Evolutionary conservation across 805 yeast species (phyloP).

Genomic region (Myxozyma vanderwaltii): DNA sequence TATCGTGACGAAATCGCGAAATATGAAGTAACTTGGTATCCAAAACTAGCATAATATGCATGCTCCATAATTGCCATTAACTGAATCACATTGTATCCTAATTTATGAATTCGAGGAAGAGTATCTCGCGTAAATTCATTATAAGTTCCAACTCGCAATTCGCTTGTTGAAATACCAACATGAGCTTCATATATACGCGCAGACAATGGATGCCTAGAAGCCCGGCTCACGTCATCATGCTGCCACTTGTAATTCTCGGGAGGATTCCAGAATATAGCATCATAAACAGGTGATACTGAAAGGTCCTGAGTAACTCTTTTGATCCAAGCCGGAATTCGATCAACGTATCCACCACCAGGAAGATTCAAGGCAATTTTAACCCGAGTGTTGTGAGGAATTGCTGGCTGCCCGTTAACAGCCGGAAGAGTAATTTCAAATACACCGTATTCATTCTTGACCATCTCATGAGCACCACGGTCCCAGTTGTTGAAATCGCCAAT

Average conservation of each 20-base stretch:
- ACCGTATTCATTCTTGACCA: slow-evolving; percentile 69
- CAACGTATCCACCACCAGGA: slow-evolving; percentile 69
- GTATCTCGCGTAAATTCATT: slow-evolving; percentile 78
- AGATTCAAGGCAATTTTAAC: slow-evolving; percentile 64
- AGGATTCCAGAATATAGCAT: slow-evolving; percentile 95
- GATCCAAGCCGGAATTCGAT: slow-evolving; percentile 88
- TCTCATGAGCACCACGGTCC: slow-evolving; percentile 58
- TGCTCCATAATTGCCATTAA: slow-evolving; percentile 99
- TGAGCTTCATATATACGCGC: slow-evolving; percentile 92
- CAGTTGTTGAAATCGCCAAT: slow-evolving; percentile 93
- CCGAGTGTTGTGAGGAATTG: slow-evolving; percentile 79
- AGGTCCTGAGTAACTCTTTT: slow-evolving; percentile 70
- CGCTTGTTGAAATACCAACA: slow-evolving; percentile 86
- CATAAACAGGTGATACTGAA: slow-evolving; percentile 57
- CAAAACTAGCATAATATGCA: slow-evolving; percentile 96
- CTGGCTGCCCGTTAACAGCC: slow-evolving; percentile 55
- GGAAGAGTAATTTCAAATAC: slow-evolving; percentile 66
- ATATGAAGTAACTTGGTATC: slow-evolving; percentile 94
- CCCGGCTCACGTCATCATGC: slow-evolving; percentile 41
- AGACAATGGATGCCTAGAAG: slow-evolving; percentile 51
- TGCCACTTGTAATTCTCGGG: slow-evolving; percentile 58
- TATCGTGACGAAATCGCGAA: slow-evolving; percentile 87
- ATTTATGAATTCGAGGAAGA: slow-evolving; percentile 77
- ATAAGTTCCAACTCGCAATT: slow-evolving; percentile 81
- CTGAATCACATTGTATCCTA: slow-evolving; percentile 92